Percentiles rank a stretch among this genome's conserved stretches.
These are phyloP conservation scores for Tripidium arundinaceum DNA, from an alignment of 202 grass and related monocot species.

Conservation along the genomic window DNA sequence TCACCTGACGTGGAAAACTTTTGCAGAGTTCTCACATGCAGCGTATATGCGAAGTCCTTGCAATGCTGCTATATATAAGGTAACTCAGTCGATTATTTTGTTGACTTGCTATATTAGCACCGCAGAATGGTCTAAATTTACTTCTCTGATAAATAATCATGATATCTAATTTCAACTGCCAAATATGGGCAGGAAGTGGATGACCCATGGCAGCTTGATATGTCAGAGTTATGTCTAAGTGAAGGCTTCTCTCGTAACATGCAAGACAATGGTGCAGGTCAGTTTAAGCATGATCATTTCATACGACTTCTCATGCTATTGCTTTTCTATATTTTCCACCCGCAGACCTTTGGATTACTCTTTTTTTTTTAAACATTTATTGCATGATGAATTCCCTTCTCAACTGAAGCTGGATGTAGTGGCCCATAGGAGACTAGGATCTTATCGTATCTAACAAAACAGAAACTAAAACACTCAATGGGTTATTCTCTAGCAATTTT, in stretches of 20 bases:
- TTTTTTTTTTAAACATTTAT: not conserved
- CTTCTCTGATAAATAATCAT: slow-evolving; percentile 20
- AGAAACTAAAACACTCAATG: not conserved
- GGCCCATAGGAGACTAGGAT: not conserved
- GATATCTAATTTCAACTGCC: slow-evolving; percentile 26
- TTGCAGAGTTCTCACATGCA: slow-evolving; percentile 85
- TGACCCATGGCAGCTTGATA: slow-evolving; percentile 86
- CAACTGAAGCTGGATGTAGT: not conserved
- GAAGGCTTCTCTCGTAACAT: slow-evolving; percentile 70
- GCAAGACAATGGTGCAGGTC: slow-evolving; percentile 59
- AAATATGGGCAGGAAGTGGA: slow-evolving; percentile 75
- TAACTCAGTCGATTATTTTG: slow-evolving; percentile 23
- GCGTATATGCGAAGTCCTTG: slow-evolving; percentile 60
- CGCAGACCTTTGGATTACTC: not conserved
- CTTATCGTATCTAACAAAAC: slow-evolving; percentile 12
- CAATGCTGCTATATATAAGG: slow-evolving; percentile 80
- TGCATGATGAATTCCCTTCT: slow-evolving; percentile 11
- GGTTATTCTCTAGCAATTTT: slow-evolving; percentile 9
- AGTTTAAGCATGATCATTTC: slow-evolving; percentile 17
- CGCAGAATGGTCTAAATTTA: not conserved
- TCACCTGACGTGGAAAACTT: slow-evolving; percentile 94
- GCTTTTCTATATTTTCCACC: slow-evolving; percentile 12
- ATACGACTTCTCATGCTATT: not conserved
- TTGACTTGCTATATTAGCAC: slow-evolving; percentile 8
- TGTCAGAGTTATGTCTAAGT: slow-evolving; percentile 80